Evolutionary conservation across 2,329 filamentous ascomycete species (phyloP).

Genomic region (Aspergillus aculeatinus): DNA sequence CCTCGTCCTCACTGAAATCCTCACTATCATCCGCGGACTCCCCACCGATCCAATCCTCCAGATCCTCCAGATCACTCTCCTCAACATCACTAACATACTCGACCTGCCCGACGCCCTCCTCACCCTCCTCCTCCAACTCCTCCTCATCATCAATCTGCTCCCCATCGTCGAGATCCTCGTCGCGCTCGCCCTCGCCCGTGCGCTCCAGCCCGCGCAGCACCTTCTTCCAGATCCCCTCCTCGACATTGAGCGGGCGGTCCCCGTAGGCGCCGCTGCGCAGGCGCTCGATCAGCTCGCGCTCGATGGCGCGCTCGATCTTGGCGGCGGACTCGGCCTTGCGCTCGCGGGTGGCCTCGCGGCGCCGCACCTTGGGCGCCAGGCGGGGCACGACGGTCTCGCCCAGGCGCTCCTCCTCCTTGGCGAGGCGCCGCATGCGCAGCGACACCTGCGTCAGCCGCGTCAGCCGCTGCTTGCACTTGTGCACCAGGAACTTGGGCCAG

Average conservation of each 20-base stretch:
- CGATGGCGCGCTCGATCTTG: slow-evolving; percentile 93
- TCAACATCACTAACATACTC: slow-evolving; percentile 94
- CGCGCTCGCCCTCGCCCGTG: slow-evolving; percentile 75
- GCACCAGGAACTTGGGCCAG: slow-evolving; percentile 88
- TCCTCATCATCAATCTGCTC: slow-evolving; percentile 76
- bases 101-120: slow-evolving; percentile 72
- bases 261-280: slow-evolving; percentile 91
- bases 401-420: slow-evolving; percentile 82
- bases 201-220: slow-evolving; percentile 88
- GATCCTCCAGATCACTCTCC: slow-evolving; percentile 84
- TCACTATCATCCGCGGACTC: slow-evolving; percentile 49
- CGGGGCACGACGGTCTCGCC: slow-evolving; percentile 87
- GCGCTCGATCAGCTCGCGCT: slow-evolving; percentile 89
- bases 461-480: slow-evolving; percentile 95
- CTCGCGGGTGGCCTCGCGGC: slow-evolving; percentile 72
- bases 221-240: slow-evolving; percentile 95
- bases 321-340: slow-evolving; percentile 77
- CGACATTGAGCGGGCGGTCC: slow-evolving; percentile 90
- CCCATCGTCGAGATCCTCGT: slow-evolving; percentile 86
- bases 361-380: slow-evolving; percentile 83
- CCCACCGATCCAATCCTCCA: slow-evolving; percentile 89
- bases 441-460: slow-evolving; percentile 90
- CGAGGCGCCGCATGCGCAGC: slow-evolving; percentile 72
- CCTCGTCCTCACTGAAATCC: slow-evolving; percentile 53
- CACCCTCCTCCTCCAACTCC: slow-evolving; percentile 59